Conservation (phyloP, 192 early-diverging fungal genomes). For the Dispira simplex region DNA sequence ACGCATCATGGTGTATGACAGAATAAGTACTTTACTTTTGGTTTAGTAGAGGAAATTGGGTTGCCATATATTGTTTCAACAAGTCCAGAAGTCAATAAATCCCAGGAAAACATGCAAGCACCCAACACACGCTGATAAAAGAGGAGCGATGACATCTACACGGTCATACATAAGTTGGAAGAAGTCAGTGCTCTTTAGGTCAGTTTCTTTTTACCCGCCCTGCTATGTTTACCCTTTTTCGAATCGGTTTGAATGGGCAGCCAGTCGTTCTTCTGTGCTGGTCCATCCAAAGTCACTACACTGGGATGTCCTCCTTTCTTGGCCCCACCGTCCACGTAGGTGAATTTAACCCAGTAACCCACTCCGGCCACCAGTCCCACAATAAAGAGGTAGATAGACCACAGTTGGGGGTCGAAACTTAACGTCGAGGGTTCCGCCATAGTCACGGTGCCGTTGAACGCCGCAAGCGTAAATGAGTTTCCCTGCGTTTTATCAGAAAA, state of each 20-base stretch:
- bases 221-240: neutral
- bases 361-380: neutral
- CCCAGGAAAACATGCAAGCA: no score
- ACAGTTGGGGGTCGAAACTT: slow-evolving; percentile 8
- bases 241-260: neutral
- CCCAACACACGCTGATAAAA: no score
- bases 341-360: neutral
- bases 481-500: slow-evolving; percentile 2
- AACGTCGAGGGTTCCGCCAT: neutral
- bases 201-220: neutral
- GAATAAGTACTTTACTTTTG: no score
- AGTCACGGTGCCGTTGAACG: slow-evolving; percentile 2
- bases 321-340: neutral
- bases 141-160: neutral
- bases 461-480: neutral
- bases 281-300: neutral
- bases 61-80: no score
- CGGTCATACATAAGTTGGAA: neutral
- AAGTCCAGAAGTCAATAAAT: no score
- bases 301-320: neutral
- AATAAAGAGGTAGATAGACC: slow-evolving; percentile 7
- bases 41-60: no score
- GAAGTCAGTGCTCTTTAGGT: neutral
- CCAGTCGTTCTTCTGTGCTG: neutral
- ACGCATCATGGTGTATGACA: no score